phyloP scores from a whole-genome alignment of 805 yeast species.

The Schwanniomyces sp. region DNA sequence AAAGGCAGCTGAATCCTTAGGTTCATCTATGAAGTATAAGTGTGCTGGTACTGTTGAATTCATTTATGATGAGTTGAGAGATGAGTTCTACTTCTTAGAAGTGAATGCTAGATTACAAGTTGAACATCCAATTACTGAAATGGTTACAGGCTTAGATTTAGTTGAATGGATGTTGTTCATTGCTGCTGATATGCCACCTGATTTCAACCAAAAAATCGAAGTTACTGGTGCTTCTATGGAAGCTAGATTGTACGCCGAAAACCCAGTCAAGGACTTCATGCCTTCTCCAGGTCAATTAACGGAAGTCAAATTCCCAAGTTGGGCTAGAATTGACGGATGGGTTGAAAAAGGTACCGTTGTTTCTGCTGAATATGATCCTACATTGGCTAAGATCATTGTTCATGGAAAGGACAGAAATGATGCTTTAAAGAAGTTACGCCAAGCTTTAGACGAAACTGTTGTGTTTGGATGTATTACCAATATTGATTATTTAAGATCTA shows the following conservation, averaged over 20 bases:
- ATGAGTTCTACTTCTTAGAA: constrained; percentile 91
- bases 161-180: constrained; percentile 96
- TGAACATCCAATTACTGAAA: constrained; percentile 96
- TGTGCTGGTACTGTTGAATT: constrained; percentile 98
- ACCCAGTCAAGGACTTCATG: constrained; percentile 90
- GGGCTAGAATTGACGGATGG: constrained; percentile 97
- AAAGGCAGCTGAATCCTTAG: constrained; percentile 81
- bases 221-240: constrained; percentile 93
- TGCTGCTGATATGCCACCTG: constrained; percentile 89
- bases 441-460: constrained; percentile 82
- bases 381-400: constrained; percentile 93
- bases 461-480: constrained; percentile 89
- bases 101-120: constrained; percentile 97
- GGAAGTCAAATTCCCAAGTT: constrained; percentile 78
- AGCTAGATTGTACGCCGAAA: constrained; percentile 94
- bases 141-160: constrained; percentile 90
- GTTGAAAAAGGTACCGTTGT: constrained; percentile 82
- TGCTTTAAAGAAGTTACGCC: constrained; percentile 72
- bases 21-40: constrained; percentile 80
- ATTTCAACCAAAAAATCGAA: constrained; percentile 56
- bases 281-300: constrained; percentile 96
- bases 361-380: constrained; percentile 94
- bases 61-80: constrained; percentile 82
- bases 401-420: constrained; percentile 88
- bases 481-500: constrained; percentile 82